Conservation (phyloP, 768 basidiomycete genomes). For the Serendipita sp. region DNA sequence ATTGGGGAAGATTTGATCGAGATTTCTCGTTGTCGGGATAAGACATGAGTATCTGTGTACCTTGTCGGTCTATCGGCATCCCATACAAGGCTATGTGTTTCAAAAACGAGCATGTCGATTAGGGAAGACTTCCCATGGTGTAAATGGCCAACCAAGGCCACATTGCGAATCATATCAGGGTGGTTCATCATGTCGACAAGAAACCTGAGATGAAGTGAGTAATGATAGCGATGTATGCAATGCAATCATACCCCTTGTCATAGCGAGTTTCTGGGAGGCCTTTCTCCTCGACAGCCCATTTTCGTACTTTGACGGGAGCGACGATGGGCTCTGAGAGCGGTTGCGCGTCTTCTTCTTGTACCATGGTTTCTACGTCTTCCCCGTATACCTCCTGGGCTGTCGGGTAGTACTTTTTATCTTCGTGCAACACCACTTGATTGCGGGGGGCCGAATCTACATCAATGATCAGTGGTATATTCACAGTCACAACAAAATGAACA, state of each 20-base stretch:
- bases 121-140: constrained; percentile 97
- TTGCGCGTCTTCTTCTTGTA: constrained; percentile 97
- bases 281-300: constrained; percentile 91
- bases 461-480: not conserved
- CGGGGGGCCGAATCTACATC: constrained; percentile 44
- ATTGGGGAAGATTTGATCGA: constrained; percentile 96
- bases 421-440: constrained; percentile 78
- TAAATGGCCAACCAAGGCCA: constrained; percentile 88
- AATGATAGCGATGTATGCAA: not conserved
- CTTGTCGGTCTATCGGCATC: constrained; percentile 77
- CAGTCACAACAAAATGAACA: constrained; percentile 5
- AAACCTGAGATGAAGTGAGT: constrained; percentile 38
- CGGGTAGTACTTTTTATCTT: constrained; percentile 97
- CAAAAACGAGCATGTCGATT: constrained; percentile 92
- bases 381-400: constrained; percentile 87
- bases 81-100: constrained; percentile 91
- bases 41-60: constrained; percentile 88
- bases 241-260: constrained; percentile 65
- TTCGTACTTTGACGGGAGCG: constrained; percentile 85
- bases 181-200: constrained; percentile 79
- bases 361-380: constrained; percentile 82
- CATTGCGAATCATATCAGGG: constrained; percentile 90
- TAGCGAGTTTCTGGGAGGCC: constrained; percentile 93
- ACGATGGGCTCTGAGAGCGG: constrained; percentile 89
- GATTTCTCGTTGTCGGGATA: constrained; percentile 76